Percentiles rank a stretch among this genome's conserved stretches.
These are phyloP conservation scores for Syzygium aromaticum DNA, from an alignment of 345 rosid species.

Conservation along the genomic window DNA sequence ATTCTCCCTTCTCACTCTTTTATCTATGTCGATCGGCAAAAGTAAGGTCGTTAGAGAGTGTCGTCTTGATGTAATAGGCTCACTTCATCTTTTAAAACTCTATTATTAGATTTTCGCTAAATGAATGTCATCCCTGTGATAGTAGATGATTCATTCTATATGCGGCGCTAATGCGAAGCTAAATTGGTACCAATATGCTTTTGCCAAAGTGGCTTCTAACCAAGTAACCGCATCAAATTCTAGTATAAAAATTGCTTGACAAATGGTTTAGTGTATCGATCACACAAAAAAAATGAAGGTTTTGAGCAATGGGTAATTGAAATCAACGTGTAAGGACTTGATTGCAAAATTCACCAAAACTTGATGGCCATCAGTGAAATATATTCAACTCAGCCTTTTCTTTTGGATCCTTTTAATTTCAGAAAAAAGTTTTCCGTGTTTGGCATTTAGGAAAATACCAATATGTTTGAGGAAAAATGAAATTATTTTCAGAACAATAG, in stretches of 20 bases:
- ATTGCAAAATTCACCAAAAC: neutral
- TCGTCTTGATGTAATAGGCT: neutral
- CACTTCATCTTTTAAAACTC: too few species aligned
- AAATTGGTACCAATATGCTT: neutral
- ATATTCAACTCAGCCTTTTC: neutral
- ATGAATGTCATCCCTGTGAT: neutral
- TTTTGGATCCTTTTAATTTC: too few species aligned
- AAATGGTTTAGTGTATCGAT: too few species aligned
- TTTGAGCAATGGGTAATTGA: too few species aligned
- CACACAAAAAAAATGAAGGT: too few species aligned
- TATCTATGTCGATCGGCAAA: neutral
- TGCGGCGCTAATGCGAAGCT: neutral
- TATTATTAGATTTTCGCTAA: neutral
- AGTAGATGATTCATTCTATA: neutral
- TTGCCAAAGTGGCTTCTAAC: too few species aligned
- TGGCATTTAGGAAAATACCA: neutral
- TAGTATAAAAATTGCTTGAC: too few species aligned
- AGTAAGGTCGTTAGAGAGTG: neutral
- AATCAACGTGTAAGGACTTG: too few species aligned
- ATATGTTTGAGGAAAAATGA: neutral
- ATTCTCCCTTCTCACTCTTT: neutral
- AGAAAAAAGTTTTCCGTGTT: too few species aligned
- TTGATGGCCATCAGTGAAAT: neutral
- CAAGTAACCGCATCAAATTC: too few species aligned
- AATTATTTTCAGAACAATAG: neutral